phyloP scores from a whole-genome alignment of 768 basidiomycete genomes.

The Rhodotorula toruloides region DNA sequence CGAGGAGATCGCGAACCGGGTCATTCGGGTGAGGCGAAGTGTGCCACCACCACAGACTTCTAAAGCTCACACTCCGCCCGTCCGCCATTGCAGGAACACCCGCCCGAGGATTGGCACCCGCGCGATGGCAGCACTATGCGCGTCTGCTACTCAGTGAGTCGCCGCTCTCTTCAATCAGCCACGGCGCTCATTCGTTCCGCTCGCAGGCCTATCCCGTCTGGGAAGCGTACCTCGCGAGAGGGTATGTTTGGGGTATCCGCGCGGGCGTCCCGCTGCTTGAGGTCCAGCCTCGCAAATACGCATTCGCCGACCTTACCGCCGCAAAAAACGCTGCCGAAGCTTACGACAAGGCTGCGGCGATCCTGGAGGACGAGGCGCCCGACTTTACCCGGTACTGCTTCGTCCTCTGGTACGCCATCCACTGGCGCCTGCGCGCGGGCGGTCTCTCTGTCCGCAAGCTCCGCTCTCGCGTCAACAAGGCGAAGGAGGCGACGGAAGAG shows the following conservation, averaged over 20 bases:
- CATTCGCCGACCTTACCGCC: neutral
- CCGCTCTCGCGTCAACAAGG: neutral
- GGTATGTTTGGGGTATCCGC: neutral
- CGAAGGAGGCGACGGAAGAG: neutral
- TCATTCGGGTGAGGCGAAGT: neutral
- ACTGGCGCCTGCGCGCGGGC: neutral
- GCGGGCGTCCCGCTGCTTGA: neutral
- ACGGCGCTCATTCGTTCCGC: neutral
- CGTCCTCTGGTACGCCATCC: neutral
- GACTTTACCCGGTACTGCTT: too few species aligned
- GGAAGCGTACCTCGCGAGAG: slow-evolving; percentile 2
- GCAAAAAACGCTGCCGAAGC: neutral
- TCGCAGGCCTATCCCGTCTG: neutral
- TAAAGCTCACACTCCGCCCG: neutral
- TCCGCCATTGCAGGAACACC: neutral
- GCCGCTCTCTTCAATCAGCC: neutral
- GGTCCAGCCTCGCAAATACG: neutral
- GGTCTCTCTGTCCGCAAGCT: neutral
- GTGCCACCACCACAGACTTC: too few species aligned
- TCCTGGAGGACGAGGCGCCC: neutral
- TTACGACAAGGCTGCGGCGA: neutral
- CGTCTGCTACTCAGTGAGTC: neutral
- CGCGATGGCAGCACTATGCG: neutral
- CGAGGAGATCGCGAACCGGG: neutral
- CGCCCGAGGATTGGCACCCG: neutral